Conservation (phyloP, 345 rosid species). For the Anastatica hierochuntica region DNA sequence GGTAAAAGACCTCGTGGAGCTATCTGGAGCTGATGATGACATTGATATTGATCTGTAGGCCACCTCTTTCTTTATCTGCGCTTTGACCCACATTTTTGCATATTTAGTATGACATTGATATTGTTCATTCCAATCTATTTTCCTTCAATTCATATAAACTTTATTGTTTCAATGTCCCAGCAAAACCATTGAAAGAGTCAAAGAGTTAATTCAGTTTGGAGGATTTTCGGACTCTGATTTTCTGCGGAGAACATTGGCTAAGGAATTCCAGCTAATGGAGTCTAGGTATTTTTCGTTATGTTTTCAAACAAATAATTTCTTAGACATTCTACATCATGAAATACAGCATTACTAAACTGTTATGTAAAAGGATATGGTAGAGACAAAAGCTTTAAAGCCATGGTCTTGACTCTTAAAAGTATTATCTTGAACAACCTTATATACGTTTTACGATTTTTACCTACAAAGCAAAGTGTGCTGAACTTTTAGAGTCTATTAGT, state of each 20-base stretch:
- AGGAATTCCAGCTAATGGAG: constrained; percentile 77
- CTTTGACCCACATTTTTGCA: neutral
- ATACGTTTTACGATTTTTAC: no score
- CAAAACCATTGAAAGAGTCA: constrained; percentile 60
- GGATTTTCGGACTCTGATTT: constrained; percentile 44
- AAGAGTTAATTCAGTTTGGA: constrained; percentile 47
- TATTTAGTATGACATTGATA: neutral
- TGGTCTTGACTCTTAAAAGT: no score
- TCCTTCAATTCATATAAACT: neutral
- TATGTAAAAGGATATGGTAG: neutral
- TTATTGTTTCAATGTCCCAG: constrained; percentile 25
- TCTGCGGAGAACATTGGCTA: constrained; percentile 56
- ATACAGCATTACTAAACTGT: no score
- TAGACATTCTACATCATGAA: no score
- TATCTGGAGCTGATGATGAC: constrained; percentile 42
- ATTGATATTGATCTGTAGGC: constrained; percentile 75
- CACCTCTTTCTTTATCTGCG: constrained; percentile 8
- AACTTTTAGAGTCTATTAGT: no score
- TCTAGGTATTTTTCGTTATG: constrained; percentile 36
- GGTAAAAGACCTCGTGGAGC: constrained; percentile 55
- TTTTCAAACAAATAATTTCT: neutral
- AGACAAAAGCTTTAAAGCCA: neutral
- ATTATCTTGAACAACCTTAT: no score
- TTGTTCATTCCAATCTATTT: neutral
- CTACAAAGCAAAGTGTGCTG: no score